phyloP scores from a whole-genome alignment of 257 asterid species.

The Salvia miltiorrhiza region DNA sequence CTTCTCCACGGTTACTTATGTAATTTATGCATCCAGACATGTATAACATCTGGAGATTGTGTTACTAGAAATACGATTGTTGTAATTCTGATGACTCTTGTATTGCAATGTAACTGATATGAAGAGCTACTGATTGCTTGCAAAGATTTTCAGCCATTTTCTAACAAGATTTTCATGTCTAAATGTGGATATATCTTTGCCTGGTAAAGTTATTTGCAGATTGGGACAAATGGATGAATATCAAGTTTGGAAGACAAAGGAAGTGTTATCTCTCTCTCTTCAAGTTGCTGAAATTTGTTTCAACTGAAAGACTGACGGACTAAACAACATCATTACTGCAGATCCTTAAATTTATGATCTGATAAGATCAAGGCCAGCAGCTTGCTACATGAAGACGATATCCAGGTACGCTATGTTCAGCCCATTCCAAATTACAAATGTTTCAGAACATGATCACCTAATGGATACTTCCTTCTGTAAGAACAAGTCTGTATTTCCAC shows the following conservation, averaged over 20 bases:
- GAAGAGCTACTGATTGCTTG: not conserved
- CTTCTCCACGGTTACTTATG: not conserved
- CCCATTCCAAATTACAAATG: conserved; percentile 25
- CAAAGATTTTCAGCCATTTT: conserved; percentile 2
- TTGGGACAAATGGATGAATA: too few species aligned
- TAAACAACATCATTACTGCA: not conserved
- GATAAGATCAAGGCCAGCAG: not conserved
- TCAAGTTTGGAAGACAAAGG: too few species aligned
- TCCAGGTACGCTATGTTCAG: not conserved
- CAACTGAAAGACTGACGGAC: not conserved
- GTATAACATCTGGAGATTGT: not conserved
- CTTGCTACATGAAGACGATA: not conserved
- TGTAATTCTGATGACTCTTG: conserved; percentile 11
- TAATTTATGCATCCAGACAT: not conserved
- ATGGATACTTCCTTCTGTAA: conserved; percentile 40
- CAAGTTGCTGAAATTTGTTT: not conserved
- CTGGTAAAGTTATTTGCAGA: too few species aligned
- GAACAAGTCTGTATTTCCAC: conserved; percentile 51
- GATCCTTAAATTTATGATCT: not conserved
- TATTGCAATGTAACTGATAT: conserved; percentile 2
- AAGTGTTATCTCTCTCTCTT: not conserved
- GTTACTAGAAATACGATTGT: not conserved
- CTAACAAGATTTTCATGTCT: not conserved
- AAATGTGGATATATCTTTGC: too few species aligned
- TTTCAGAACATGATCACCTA: conserved; percentile 21